phyloP scores from a whole-genome alignment of 2,329 filamentous ascomycete species.

The Fusarium neocosmosporiellum region DNA sequence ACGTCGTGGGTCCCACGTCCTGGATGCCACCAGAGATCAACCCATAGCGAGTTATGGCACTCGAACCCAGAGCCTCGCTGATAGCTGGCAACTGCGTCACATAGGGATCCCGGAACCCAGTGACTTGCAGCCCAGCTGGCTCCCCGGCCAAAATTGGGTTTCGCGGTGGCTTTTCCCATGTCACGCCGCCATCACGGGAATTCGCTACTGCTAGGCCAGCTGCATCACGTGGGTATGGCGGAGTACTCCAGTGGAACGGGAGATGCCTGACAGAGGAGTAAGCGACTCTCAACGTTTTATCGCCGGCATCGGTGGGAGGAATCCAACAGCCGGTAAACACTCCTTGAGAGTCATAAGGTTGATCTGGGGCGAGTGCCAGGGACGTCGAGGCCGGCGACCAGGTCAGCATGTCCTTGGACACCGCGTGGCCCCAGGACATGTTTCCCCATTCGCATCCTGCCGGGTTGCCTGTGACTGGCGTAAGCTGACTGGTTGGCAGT shows the following conservation, averaged over 20 bases:
- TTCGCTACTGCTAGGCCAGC: conserved; percentile 51
- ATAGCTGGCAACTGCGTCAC: conserved; percentile 40
- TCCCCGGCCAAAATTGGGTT: conserved; percentile 45
- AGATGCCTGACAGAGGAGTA: conserved; percentile 48
- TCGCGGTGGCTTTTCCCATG: conserved; percentile 42
- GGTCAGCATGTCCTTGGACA: conserved; percentile 49
- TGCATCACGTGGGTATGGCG: conserved; percentile 48
- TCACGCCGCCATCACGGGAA: conserved; percentile 48
- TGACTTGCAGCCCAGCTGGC: conserved; percentile 40
- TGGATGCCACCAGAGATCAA: conserved; percentile 59
- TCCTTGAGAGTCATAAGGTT: conserved; percentile 59
- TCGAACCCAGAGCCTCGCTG: conserved; percentile 17
- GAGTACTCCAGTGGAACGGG: conserved; percentile 47
- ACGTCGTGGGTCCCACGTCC: conserved; percentile 54
- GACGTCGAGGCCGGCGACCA: conserved; percentile 51
- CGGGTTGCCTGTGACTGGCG: conserved; percentile 43
- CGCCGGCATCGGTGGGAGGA: conserved; percentile 57
- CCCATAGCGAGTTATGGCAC: conserved; percentile 51
- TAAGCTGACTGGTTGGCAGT: not conserved
- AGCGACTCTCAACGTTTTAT: conserved; percentile 44
- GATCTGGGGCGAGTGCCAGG: conserved; percentile 51
- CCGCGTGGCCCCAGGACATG: conserved; percentile 61
- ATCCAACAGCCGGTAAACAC: conserved; percentile 63
- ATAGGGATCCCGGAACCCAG: conserved; percentile 47
- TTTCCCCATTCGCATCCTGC: conserved; percentile 49